Percentiles rank a stretch among this genome's conserved stretches.
These are phyloP conservation scores for Tylopilus sp. DNA, from an alignment of 768 basidiomycete species.

Conservation along the genomic window DNA sequence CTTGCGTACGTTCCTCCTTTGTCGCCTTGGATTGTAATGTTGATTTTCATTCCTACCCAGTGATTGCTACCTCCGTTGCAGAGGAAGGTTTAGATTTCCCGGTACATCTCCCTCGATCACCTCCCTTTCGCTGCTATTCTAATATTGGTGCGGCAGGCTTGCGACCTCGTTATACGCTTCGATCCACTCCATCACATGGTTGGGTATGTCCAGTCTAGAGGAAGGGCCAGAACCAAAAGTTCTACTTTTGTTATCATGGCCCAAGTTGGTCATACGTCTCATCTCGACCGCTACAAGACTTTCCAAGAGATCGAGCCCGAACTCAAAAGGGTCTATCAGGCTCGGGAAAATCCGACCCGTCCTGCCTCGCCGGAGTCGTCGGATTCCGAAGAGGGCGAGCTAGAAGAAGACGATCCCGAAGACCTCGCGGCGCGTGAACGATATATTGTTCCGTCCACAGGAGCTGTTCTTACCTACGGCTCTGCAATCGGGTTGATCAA, in stretches of 20 bases:
- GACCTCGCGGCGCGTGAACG: conserved; percentile 69
- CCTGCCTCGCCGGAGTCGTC: conserved; percentile 25
- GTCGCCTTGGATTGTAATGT: background rate
- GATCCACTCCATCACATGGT: conserved; percentile 80
- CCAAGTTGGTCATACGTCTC: conserved; percentile 51
- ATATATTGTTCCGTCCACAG: conserved; percentile 66
- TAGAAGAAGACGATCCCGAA: conserved; percentile 45
- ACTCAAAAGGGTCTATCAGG: conserved; percentile 60
- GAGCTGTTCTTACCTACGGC: conserved; percentile 78
- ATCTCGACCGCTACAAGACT: conserved; percentile 54
- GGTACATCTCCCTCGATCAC: conserved; percentile 35
- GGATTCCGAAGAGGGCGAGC: conserved; percentile 34
- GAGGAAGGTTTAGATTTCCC: conserved; percentile 93
- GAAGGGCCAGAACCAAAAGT: conserved; percentile 71
- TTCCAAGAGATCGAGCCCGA: conserved; percentile 62
- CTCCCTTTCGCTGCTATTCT: background rate
- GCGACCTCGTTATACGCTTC: conserved; percentile 84
- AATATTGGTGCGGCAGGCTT: conserved; percentile 51
- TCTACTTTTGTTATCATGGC: conserved; percentile 85
- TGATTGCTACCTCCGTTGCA: conserved; percentile 83
- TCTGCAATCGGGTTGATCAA: conserved; percentile 68
- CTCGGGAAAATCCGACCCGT: conserved; percentile 37
- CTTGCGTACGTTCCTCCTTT: conserved; percentile 47
- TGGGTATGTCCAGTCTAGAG: conserved; percentile 86
- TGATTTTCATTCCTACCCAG: conserved; percentile 32